Evolutionary conservation across 2,329 filamentous ascomycete genomes (phyloP).

Genomic region (Colletotrichum cereale): DNA sequence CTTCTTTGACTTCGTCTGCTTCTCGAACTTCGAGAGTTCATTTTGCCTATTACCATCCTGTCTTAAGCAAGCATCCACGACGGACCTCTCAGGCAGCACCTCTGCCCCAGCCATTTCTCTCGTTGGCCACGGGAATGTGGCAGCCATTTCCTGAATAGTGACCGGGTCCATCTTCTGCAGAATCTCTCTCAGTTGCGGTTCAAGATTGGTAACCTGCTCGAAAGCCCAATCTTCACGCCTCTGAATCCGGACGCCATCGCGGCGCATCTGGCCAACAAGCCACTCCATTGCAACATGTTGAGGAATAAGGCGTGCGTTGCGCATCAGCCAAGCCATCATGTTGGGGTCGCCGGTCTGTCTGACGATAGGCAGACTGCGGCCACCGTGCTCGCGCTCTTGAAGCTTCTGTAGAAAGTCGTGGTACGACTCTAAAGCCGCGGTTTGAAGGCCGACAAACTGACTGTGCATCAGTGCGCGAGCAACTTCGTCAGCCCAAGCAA

Average conservation of each 20-base stretch:
- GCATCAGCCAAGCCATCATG: slow-evolving; percentile 50
- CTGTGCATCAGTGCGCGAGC: slow-evolving; percentile 48
- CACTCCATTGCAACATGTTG: slow-evolving; percentile 51
- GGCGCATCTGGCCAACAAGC: slow-evolving; percentile 50
- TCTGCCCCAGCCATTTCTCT: slow-evolving; percentile 51
- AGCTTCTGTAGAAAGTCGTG: slow-evolving; percentile 52
- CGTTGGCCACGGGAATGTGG: slow-evolving; percentile 53
- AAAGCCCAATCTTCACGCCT: slow-evolving; percentile 48
- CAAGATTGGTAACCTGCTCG: slow-evolving; percentile 46
- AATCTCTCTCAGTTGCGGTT: slow-evolving; percentile 48
- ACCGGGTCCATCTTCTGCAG: slow-evolving; percentile 46
- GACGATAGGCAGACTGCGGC: slow-evolving; percentile 51
- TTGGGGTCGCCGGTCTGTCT: slow-evolving; percentile 51
- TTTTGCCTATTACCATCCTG: slow-evolving; percentile 49
- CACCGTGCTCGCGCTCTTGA: slow-evolving; percentile 51
- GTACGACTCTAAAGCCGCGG: slow-evolving; percentile 48
- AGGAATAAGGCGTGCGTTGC: slow-evolving; percentile 47
- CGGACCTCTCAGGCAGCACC: slow-evolving; percentile 49
- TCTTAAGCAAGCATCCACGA: slow-evolving; percentile 39
- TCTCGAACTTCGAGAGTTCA: slow-evolving; percentile 48
- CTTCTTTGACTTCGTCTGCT: slow-evolving; percentile 9
- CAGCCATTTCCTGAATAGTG: slow-evolving; percentile 51
- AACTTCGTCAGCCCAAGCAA: slow-evolving; percentile 52
- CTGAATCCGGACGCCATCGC: slow-evolving; percentile 49
- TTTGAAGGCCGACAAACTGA: slow-evolving; percentile 48